phyloP scores from a whole-genome alignment of 352 stramenopile species.

The Phytophthora chlamydospora region DNA sequence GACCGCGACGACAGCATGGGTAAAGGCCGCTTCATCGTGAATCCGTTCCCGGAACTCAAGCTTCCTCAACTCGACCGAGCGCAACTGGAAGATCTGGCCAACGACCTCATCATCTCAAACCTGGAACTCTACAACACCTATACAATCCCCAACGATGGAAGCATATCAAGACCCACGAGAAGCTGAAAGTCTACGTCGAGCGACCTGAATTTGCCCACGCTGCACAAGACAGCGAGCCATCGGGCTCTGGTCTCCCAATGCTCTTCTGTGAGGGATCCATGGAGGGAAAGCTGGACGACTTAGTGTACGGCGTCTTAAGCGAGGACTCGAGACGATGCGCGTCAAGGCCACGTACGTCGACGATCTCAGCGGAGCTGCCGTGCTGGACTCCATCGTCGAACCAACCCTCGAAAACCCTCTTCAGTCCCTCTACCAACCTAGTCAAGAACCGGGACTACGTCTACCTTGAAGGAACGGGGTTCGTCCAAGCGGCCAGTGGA shows the following conservation, averaged over 20 bases:
- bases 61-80: not conserved
- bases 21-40: conserved; percentile 8
- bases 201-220: not conserved
- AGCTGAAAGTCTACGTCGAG: not conserved
- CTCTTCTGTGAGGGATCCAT: conserved; percentile 26
- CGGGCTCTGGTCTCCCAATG: not conserved
- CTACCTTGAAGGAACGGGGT: conserved; percentile 14
- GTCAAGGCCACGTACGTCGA: conserved; percentile 23
- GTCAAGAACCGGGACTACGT: conserved; percentile 18
- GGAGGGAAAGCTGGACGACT: conserved; percentile 23
- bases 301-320: conserved; percentile 29
- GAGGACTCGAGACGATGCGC: conserved; percentile 26
- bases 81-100: not conserved
- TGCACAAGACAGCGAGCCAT: not conserved
- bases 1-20: conserved; percentile 35
- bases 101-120: not conserved
- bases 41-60: conserved; percentile 1
- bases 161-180: not conserved
- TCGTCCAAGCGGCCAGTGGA: conserved; percentile 8
- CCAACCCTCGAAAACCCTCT: conserved; percentile 24
- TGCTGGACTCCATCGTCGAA: conserved; percentile 12
- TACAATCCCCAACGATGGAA: not conserved
- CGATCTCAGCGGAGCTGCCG: conserved; percentile 13
- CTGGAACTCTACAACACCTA: not conserved
- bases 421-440: conserved; percentile 9